phyloP scores from a whole-genome alignment of 805 yeast genomes.

The Candida incommunis region DNA sequence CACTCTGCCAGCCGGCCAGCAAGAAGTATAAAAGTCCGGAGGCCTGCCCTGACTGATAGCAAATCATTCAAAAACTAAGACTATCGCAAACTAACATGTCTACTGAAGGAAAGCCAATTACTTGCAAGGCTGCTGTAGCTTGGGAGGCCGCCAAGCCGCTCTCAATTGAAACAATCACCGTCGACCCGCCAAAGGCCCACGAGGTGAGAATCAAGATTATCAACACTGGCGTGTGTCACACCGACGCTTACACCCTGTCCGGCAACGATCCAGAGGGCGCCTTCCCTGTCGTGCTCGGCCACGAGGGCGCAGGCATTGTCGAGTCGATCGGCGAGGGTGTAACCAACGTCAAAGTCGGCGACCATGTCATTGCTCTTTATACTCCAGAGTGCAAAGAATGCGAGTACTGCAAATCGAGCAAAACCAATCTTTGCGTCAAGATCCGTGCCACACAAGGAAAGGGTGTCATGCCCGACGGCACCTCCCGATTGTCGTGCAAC shows the following conservation, averaged over 20 bases:
- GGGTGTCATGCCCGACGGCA: constrained; percentile 98
- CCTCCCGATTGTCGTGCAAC: constrained; percentile 63
- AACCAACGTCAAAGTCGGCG: constrained; percentile 80
- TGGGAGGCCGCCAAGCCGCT: constrained; percentile 81
- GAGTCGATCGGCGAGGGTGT: constrained; percentile 94
- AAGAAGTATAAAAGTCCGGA: no score
- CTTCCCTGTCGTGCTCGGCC: constrained; percentile 88
- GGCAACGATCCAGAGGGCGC: constrained; percentile 96
- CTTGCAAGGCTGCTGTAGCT: constrained; percentile 93
- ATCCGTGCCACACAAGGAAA: constrained; percentile 96
- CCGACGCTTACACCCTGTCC: constrained; percentile 91
- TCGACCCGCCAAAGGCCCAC: constrained; percentile 89
- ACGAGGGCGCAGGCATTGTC: constrained; percentile 96
- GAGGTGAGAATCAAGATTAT: constrained; percentile 86
- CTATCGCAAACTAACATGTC: constrained; percentile 11
- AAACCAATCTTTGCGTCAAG: constrained; percentile 91
- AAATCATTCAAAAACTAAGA: no score
- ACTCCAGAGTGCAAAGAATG: constrained; percentile 96
- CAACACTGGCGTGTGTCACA: constrained; percentile 94
- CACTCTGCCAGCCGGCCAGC: no score
- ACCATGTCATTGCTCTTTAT: constrained; percentile 83
- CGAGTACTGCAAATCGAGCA: constrained; percentile 87
- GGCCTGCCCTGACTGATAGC: no score
- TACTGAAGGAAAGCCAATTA: constrained; percentile 31
- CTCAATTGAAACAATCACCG: constrained; percentile 74